phyloP scores from a whole-genome alignment of 148 eudicot species.

The Cornus florida region DNA sequence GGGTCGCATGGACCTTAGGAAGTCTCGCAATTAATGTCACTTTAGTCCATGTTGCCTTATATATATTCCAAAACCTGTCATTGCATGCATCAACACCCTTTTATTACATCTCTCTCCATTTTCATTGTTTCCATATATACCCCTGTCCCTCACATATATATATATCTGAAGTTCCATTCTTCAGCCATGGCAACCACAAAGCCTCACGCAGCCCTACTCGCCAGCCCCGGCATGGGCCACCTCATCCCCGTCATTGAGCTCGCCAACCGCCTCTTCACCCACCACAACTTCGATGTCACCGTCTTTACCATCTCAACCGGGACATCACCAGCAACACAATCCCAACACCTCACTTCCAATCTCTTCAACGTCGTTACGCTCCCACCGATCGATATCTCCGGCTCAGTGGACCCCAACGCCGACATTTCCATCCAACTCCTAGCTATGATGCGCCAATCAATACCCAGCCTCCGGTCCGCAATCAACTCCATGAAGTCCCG shows the following conservation, averaged over 20 bases:
- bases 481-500: background rate
- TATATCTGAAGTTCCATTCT: no score
- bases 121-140: no score
- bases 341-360: background rate
- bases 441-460: background rate
- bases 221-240: slow-evolving; percentile 17
- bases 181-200: background rate
- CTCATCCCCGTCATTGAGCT: slow-evolving; percentile 6
- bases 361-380: background rate
- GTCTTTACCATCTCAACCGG: background rate
- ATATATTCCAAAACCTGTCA: no score
- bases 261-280: slow-evolving; percentile 3
- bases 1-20: no score
- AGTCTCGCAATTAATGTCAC: no score
- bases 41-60: no score
- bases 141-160: no score
- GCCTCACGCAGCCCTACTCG: background rate
- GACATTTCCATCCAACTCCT: background rate
- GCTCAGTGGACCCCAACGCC: background rate
- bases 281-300: background rate
- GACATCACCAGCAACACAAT: background rate
- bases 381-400: background rate
- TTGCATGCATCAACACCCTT: no score
- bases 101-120: no score
- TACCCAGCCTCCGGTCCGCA: background rate